Evolutionary conservation across 352 stramenopile genomes (phyloP), one percentile per base, ranked within the genome.

Genomic region (Elongisporangium undulatum): DNA sequence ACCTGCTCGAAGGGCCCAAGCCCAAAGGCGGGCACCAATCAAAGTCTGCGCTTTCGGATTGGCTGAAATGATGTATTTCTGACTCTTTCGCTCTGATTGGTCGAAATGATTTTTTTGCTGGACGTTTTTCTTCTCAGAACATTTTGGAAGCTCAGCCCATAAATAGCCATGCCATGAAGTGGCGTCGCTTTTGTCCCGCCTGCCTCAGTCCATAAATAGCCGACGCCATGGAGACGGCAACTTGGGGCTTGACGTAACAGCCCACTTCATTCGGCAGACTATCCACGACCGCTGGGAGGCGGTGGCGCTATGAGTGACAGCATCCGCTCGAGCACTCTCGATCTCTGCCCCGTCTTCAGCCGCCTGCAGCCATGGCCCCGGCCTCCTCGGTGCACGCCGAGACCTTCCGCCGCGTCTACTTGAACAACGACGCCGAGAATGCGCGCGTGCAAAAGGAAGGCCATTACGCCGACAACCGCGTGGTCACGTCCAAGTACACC

Each of bases 401-500:
- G 10, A 72, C 56, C 29, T 87, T 87, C 58, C 81, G 81, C 49
- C 70, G 71, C 22, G 53, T 87, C 17, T 72, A 74, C 24, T 56
- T 91, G 41, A 87, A 85, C 39, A 79, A 87, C 54, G 82, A 89
- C 39, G 58, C 39, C 4, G 79, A 91, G 65, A 91, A 91, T 61
- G 75, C 81, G 8, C 61, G 62, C 2, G 63, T 91, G 29, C 74
- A 74, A 17, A 61, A 63, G 8, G 66, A 76, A 50, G 45, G 54
- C 41, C 61, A 58, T 23, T 91, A 89, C 61, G 68, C 71, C 0
- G 66, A 77, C 58, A 97, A 97, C 69, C 76, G 66, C 54, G 82
- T 97, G 50, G 71, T 66, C 6, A 98, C 92, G 49, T 92, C 83
- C 70, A 98, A 97, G 77, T 99, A 99, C 72, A 98, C 95, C 16